Evolutionary conservation across 2,329 filamentous ascomycete species (phyloP), one percentile per base, ranked within the genome.

Genomic region (Plenodomus lindquistii): DNA sequence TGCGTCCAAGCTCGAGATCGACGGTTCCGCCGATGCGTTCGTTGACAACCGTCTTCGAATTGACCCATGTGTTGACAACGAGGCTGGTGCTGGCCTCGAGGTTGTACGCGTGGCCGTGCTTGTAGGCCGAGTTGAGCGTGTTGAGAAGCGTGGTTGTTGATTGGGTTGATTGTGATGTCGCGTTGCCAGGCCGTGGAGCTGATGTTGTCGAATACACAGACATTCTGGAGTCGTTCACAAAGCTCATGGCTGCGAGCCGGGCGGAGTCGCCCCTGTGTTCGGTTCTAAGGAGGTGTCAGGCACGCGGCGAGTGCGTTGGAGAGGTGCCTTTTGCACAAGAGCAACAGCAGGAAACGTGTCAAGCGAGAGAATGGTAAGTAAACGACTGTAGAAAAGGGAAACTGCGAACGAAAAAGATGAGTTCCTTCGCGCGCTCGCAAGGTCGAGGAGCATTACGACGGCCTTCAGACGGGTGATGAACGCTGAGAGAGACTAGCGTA

Each of bases 21-120:
- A 97, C 84, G 7, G 89, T 91, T 44, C 89, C 89, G 42, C 89
- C 89, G 39, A 80, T 78, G 46, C 82, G 80, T 31, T 88, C 88
- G 63, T 91, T 84, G 34, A 86, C 84, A 19, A 82, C 77, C 59
- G 88, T 88, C 21, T 84, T 81, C 16, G 90, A 89, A 3, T 90
- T 96, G 44, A 94, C 81, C 92, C 92, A 97, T 48, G 91, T 97
- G 76, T 97, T 97, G 58, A 97, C 91, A 0, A 94, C 92, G 34
- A 97, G 73, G 70, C 91, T 96, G 29, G 92, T 94, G 59, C 90
- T 91, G 40, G 91, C 86, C 73, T 99, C 94, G 38, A 99, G 83
- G 54, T 82, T 81, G 71, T 96, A 94, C n/a, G 93, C 85, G 65
- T 91, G 85, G 22, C 85, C 86, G 2, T 88, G 85, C 40, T 89